Percentiles rank a stretch among this genome's conserved stretches.
phyloP scores from a whole-genome alignment of 75 land plant genomes.

The Picea sitchensis region DNA sequence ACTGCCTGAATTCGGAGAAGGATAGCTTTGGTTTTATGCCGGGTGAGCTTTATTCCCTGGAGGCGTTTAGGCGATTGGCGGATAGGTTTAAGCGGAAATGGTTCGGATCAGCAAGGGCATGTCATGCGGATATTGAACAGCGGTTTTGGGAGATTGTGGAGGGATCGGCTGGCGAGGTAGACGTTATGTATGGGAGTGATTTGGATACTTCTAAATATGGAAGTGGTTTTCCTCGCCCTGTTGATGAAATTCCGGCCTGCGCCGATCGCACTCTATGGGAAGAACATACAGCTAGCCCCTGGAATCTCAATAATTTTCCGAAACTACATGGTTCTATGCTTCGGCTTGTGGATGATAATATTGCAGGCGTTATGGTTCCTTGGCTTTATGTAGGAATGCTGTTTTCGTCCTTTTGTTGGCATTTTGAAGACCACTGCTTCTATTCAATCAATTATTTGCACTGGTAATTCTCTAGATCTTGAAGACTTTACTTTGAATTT shows the following conservation, averaged over 20 bases:
- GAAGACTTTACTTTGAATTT: too few species aligned
- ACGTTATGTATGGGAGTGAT: constrained; percentile 96
- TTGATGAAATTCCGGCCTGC: constrained; percentile 43
- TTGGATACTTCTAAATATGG: constrained; percentile 85
- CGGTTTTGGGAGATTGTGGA: constrained; percentile 96
- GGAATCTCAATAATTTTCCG: constrained; percentile 97
- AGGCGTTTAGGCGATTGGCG: constrained; percentile 64
- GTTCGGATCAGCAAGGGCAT: constrained; percentile 53
- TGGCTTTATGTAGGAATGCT: constrained; percentile 99
- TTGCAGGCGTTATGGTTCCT: constrained; percentile 97
- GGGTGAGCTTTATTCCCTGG: constrained; percentile 57
- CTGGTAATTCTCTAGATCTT: constrained; percentile 37
- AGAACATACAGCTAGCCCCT: constrained; percentile 60
- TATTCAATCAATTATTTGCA: constrained; percentile 97
- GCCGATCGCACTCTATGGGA: constrained; percentile 58
- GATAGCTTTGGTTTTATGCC: constrained; percentile 96
- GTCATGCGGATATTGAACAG: constrained; percentile 58
- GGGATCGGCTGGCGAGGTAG: constrained; percentile 73
- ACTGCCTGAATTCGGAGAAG: constrained; percentile 80
- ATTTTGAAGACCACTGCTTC: constrained; percentile 99
- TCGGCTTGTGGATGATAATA: constrained; percentile 73
- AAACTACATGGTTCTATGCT: constrained; percentile 89
- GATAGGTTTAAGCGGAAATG: constrained; percentile 78
- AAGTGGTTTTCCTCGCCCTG: constrained; percentile 87
- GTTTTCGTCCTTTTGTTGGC: constrained; percentile 99